These are phyloP conservation scores for Linnemannia hyalina DNA, from an alignment of 192 early-diverging fungal genomes.

Conservation along the genomic window DNA sequence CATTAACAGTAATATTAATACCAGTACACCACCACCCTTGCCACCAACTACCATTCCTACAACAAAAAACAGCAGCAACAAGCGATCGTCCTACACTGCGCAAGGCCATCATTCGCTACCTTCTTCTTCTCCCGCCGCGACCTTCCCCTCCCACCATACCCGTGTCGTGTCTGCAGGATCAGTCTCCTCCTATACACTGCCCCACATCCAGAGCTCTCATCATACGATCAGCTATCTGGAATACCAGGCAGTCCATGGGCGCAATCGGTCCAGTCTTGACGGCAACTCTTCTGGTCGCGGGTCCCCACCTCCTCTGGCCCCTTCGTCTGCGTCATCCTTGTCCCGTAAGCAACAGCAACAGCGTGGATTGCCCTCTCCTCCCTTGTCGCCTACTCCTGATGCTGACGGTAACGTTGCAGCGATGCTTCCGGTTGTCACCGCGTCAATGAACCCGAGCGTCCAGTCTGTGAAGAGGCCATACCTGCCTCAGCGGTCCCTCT, in stretches of 20 bases:
- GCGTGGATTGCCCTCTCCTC: constrained; percentile 17
- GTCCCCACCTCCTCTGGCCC: not conserved
- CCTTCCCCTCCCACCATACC: not conserved
- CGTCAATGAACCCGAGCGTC: not conserved
- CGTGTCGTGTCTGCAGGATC: not conserved
- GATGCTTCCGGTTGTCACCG: not conserved
- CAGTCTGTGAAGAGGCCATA: not conserved
- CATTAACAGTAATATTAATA: not conserved
- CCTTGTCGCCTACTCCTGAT: constrained; percentile 3
- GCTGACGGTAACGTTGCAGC: not conserved
- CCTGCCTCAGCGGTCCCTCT: not conserved
- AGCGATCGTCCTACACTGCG: not conserved
- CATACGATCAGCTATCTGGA: constrained; percentile 23
- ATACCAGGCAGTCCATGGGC: constrained; percentile 6
- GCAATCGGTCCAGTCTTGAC: constrained; percentile 3
- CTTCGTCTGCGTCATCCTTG: not conserved
- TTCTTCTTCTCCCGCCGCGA: not conserved
- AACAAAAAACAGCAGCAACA: not conserved
- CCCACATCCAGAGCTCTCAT: not conserved
- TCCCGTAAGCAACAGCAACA: not conserved
- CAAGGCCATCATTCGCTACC: not conserved
- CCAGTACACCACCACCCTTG: not conserved
- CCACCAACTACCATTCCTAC: not conserved
- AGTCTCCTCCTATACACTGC: not conserved
- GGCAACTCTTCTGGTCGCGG: not conserved